phyloP scores from a whole-genome alignment of 2,329 filamentous ascomycete species.

The Huntiella savannae region DNA sequence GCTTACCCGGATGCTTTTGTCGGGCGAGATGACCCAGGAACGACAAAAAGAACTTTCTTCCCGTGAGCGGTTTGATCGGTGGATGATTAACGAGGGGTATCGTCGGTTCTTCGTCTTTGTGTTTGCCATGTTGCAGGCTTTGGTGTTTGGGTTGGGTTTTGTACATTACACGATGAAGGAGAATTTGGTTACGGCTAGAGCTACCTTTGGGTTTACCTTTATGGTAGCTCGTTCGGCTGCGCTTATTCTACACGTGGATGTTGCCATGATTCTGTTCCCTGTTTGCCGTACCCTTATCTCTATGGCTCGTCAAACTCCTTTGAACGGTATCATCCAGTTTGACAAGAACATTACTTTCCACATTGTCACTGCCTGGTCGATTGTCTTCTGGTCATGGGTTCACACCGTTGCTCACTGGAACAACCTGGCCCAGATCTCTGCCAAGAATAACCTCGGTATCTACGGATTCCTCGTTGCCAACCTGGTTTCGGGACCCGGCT shows the following conservation, averaged over 20 bases:
- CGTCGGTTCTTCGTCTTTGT: constrained; percentile 59
- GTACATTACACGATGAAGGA: constrained; percentile 67
- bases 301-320: constrained; percentile 56
- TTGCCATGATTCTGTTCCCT: constrained; percentile 60
- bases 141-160: constrained; percentile 65
- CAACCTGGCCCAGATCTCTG: constrained; percentile 61
- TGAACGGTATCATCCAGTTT: constrained; percentile 75
- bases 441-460: constrained; percentile 57
- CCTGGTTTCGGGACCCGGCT: constrained; percentile 61
- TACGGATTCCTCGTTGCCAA: constrained; percentile 62
- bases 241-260: constrained; percentile 62
- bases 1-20: constrained; percentile 63
- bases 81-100: constrained; percentile 83
- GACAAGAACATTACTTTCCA: constrained; percentile 84
- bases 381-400: constrained; percentile 74
- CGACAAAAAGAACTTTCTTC: constrained; percentile 46
- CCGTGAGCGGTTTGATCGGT: constrained; percentile 58
- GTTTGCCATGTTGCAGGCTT: constrained; percentile 52
- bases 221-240: constrained; percentile 59
- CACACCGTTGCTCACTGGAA: constrained; percentile 78
- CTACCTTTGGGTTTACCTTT: constrained; percentile 56
- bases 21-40: constrained; percentile 63
- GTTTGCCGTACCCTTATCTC: constrained; percentile 75
- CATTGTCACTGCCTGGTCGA: constrained; percentile 69
- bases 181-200: constrained; percentile 44